These are phyloP conservation scores for Penstemon newberryi DNA, from an alignment of 257 asterid species.

Conservation along the genomic window DNA sequence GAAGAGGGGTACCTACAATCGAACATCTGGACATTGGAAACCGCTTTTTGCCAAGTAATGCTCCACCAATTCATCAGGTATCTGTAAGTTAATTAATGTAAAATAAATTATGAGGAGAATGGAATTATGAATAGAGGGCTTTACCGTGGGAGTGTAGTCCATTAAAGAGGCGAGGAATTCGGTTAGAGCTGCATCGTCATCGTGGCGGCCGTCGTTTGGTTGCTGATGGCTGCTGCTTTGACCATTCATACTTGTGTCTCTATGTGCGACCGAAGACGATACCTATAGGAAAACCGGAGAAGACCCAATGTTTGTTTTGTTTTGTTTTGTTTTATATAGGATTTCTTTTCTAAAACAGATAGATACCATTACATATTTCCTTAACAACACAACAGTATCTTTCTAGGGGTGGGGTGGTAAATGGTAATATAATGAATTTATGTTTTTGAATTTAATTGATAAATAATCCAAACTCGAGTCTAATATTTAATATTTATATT, in stretches of 20 bases:
- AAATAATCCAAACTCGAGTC: no score
- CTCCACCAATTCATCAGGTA: conserved; percentile 97
- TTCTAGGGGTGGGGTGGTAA: no score
- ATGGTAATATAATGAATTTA: no score
- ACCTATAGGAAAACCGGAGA: background rate
- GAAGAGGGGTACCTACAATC: conserved; percentile 69
- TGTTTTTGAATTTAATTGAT: no score
- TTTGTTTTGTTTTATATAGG: no score
- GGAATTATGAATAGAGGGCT: background rate
- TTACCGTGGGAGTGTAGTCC: conserved; percentile 95
- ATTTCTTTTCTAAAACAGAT: no score
- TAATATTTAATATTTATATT: no score
- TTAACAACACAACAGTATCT: no score
- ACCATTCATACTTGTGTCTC: conserved; percentile 45
- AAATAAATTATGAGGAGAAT: background rate
- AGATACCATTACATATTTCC: no score
- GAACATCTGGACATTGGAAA: conserved; percentile 93
- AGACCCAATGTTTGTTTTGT: no score
- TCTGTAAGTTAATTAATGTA: conserved; percentile 40
- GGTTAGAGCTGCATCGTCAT: conserved; percentile 75
- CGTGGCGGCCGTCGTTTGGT: conserved; percentile 74
- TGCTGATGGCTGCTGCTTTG: conserved; percentile 49
- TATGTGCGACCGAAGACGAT: background rate
- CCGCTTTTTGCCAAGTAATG: conserved; percentile 95
- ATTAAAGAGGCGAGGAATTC: conserved; percentile 89